A percentile compares a stretch with the other conserved stretches of the same genome.
phyloP scores from a whole-genome alignment of 2,329 filamentous ascomycete genomes.

The Cladobotryum protrusum region DNA sequence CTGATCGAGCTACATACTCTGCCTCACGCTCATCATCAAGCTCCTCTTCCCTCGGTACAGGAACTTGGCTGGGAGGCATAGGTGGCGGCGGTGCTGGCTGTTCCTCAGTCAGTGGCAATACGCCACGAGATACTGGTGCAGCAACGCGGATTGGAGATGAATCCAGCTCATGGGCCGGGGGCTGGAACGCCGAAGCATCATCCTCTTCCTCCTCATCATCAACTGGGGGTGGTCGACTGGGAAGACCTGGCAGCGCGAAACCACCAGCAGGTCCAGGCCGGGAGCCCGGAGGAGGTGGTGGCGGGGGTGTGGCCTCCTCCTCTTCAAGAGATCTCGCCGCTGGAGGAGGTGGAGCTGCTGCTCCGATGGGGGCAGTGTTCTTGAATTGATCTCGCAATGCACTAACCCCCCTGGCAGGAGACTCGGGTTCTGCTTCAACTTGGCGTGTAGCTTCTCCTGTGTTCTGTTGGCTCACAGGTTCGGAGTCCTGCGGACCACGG shows the following conservation, averaged over 20 bases:
- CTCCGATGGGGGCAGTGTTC: slow-evolving; percentile 64
- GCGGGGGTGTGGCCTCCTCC: slow-evolving; percentile 44
- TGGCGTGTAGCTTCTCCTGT: slow-evolving; percentile 50
- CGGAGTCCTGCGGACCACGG: slow-evolving; percentile 44
- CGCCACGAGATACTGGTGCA: slow-evolving; percentile 69
- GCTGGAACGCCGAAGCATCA: slow-evolving; percentile 37
- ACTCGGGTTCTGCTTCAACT: slow-evolving; percentile 44
- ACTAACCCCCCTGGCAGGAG: slow-evolving; percentile 59
- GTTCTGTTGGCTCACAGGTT: slow-evolving; percentile 48
- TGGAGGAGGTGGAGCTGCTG: slow-evolving; percentile 31
- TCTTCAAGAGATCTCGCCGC: slow-evolving; percentile 29
- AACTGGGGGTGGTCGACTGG: slow-evolving; percentile 50
- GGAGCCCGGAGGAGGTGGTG: slow-evolving; percentile 39
- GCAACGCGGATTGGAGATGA: slow-evolving; percentile 78
- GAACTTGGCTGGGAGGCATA: slow-evolving; percentile 59
- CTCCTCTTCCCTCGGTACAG: slow-evolving; percentile 58
- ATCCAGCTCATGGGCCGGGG: slow-evolving; percentile 40
- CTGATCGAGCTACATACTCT: slow-evolving; percentile 53
- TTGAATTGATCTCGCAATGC: slow-evolving; percentile 80
- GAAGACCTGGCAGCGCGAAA: slow-evolving; percentile 72
- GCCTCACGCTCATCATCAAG: slow-evolving; percentile 58
- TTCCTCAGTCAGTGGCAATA: slow-evolving; percentile 42
- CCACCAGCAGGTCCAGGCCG: slow-evolving; percentile 67
- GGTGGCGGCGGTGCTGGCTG: slow-evolving; percentile 48
- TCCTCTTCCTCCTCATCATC: slow-evolving; percentile 55